These are phyloP conservation scores for Theileria parva DNA, from an alignment of 169 alveolate genomes.

Conservation along the genomic window DNA sequence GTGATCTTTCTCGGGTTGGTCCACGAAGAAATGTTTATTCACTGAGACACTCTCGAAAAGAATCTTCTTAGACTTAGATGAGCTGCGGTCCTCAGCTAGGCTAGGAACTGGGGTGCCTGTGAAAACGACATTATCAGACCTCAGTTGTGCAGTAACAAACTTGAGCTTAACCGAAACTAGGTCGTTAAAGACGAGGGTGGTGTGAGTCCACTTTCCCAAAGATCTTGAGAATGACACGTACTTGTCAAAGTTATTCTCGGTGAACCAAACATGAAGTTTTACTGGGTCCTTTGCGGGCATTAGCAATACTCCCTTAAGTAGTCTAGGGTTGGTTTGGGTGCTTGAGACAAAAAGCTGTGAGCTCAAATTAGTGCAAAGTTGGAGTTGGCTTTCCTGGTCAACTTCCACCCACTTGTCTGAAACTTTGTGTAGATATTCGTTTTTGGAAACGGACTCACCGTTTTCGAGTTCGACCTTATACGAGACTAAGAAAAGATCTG, in stretches of 20 bases:
- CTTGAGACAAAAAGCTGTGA: background rate
- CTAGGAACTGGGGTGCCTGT: background rate
- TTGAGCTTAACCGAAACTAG: background rate
- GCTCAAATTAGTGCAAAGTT: background rate
- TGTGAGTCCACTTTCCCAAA: background rate
- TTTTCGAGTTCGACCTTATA: background rate
- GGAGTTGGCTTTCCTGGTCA: background rate
- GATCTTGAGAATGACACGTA: background rate
- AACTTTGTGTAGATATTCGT: constrained; percentile 2
- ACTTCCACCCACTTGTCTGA: background rate
- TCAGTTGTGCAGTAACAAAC: constrained; percentile 4
- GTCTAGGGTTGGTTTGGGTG: background rate
- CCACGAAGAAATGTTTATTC: background rate
- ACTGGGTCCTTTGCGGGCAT: background rate
- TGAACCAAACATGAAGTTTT: background rate
- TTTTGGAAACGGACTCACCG: background rate
- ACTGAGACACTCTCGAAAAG: background rate
- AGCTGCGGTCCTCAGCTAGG: background rate
- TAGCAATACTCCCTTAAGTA: constrained; percentile 11
- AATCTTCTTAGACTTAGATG: background rate
- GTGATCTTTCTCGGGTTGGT: background rate
- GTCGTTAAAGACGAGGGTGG: background rate
- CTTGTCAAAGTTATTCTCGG: background rate
- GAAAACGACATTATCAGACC: background rate
- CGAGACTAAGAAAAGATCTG: background rate